Evolutionary conservation across 148 eudicot species (phyloP), one percentile per base, ranked within the genome.

Genomic region (Drosera capensis): DNA sequence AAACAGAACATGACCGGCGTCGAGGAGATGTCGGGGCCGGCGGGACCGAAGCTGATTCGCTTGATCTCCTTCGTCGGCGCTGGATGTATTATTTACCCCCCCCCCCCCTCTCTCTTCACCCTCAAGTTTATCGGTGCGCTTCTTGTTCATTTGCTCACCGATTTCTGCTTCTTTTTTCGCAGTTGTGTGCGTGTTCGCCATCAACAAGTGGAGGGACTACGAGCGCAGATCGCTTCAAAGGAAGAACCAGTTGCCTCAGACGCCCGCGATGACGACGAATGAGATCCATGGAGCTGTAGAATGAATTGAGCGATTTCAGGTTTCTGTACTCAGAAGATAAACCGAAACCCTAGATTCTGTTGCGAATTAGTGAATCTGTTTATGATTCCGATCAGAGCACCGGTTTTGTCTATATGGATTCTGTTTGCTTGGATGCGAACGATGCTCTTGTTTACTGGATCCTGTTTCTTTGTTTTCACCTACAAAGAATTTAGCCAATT

Each of bases 21-120:
- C n/a, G n/a, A 63, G 40, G 67, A 58, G 65, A 38, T 49, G 23
- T 39, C 51, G 20, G 82, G 66, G 26, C 78, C 74, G 34, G 49
- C 64, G 14, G 78, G 59, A 15, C 70, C 71, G 3, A 76, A 76
- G 58, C 43, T 76, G 14, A 47, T 40, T 15, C 78, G 82, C 13
- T 51, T 72, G 44, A 56, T 72, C 23, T 66, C 62, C 55, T 72
- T 76, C 62, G 70, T 52, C 31, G 78, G 70, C 40, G 75, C 82
- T 62, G 82, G 74, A 59, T 55, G 82, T 75, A 63, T 14, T 43
- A 16, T 2, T 45, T 8, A 23, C 17, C 38, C 20, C 4, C 21
- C 20, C 12, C 40, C 21, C 6, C 34, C 8, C 20, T 18, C 23
- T n/a, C 11, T n/a, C 17, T 22, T 14, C 14, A 16, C 31, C 11